Evolutionary conservation across 1,139 yeast species (phyloP).

Genomic region (Pichia sp.): DNA sequence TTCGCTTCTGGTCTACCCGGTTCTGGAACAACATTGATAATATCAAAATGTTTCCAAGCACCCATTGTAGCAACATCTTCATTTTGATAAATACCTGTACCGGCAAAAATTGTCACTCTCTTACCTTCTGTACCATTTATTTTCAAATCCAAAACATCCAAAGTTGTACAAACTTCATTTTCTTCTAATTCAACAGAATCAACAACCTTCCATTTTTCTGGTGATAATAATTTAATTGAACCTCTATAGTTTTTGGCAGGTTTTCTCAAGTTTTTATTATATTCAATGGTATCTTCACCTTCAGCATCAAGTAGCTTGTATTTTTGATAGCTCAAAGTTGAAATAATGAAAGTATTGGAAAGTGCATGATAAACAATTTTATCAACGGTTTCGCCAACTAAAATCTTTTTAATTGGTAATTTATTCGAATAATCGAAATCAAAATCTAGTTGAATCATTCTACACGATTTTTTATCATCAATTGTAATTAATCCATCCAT

Average conservation of each 20-base stretch:
- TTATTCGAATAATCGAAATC: constrained; percentile 52
- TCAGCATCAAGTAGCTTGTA: constrained; percentile 75
- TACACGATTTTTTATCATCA: constrained; percentile 65
- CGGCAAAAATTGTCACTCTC: constrained; percentile 47
- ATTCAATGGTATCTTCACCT: constrained; percentile 57
- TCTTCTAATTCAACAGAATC: constrained; percentile 62
- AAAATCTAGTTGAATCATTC: constrained; percentile 52
- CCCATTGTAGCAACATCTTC: constrained; percentile 87
- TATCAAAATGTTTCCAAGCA: constrained; percentile 64
- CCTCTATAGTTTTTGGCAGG: constrained; percentile 31
- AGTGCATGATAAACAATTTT: constrained; percentile 67
- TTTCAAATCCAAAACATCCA: constrained; percentile 51
- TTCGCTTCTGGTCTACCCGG: constrained; percentile 83
- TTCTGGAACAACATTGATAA: constrained; percentile 84
- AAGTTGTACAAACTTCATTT: constrained; percentile 58
- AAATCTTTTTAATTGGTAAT: constrained; percentile 53
- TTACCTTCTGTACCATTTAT: constrained; percentile 14
- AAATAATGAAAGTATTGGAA: constrained; percentile 58
- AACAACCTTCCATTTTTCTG: constrained; percentile 69
- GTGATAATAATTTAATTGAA: constrained; percentile 61
- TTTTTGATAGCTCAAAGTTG: constrained; percentile 55
- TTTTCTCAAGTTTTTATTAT: constrained; percentile 40
- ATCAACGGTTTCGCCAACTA: constrained; percentile 60
- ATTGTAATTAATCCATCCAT: constrained; percentile 60
- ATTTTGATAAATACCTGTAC: constrained; percentile 69